Base-by-base conservation (phyloP, 2,329 filamentous ascomycete species). In the Fusarium albosuccineum region DNA sequence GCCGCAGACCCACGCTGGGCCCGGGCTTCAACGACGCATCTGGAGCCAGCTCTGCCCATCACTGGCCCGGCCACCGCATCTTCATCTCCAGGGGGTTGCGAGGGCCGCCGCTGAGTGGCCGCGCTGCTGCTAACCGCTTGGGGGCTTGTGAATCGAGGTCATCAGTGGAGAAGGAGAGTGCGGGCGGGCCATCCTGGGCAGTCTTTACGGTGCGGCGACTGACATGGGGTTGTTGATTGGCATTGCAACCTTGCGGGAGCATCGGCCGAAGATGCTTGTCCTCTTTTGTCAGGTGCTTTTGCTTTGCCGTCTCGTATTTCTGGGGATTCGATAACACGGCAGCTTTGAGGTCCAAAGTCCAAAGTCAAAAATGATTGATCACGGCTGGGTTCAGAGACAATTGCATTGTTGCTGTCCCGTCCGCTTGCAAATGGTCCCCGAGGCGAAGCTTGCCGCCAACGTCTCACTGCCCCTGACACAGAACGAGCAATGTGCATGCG, bases 21-120 rank as follows among this genome's bases (percentile, higher is more conserved):
- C 36, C 26, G 30, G 34, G 39, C 16, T 34, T 22, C 41, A 41
- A 13, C 16, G 42, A 48, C 46, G 40, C 33, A 54, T 60, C 40
- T 34, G 39, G 41, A 49, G 52, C 42, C 68, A 71, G 54, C 55
- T 61, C 50, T 65, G 41, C 34, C 49, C 62, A 60, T 60, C 49
- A 62, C 46, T 68, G 57, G 51, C 52, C 57, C 33, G 37, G 27
- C 53, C 59, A 30, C 65, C 44, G 44, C 37, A 50, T 29, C 51
- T 66, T 70, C 61, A 70, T 68, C 57, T 60, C 59, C 66, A 61
- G 62, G 66, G 66, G 66, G 57, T n/a, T 14, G 30, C 22, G 30
- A 33, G 11, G 30, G 26, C 59, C 17, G 54, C 62, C 54, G 62
- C 61, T 66, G 57, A 63, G 34, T 66, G 65, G 66, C 13, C 66